Evolutionary conservation across 1,284 basidiomycete species (phyloP).

Genomic region (Rhodotorula sp.): DNA sequence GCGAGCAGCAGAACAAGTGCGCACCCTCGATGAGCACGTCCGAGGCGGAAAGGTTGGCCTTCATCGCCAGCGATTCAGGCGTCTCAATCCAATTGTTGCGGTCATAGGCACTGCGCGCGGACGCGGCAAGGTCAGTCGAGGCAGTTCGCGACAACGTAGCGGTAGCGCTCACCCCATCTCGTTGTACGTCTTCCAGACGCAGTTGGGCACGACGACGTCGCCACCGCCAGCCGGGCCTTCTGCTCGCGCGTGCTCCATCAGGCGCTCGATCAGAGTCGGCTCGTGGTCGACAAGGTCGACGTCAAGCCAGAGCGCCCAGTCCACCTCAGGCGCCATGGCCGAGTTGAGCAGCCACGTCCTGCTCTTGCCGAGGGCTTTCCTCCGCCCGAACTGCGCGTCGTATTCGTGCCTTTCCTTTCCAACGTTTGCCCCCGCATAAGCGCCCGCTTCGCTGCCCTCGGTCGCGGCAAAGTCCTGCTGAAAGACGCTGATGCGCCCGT

Average conservation of each 20-base stretch:
- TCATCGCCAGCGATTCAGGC: conserved; percentile 16
- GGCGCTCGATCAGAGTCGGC: conserved; percentile 13
- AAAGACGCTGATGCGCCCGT: conserved; percentile 21
- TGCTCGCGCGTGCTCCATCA: conserved; percentile 7
- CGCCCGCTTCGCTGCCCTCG: background rate
- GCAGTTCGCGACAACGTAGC: no score
- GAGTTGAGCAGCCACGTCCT: conserved; percentile 29
- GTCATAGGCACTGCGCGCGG: conserved; percentile 24
- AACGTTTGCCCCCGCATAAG: conserved; percentile 10
- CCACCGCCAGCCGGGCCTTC: background rate
- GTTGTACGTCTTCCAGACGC: conserved; percentile 40
- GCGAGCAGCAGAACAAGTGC: background rate
- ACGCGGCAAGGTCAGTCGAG: background rate
- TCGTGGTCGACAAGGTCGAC: conserved; percentile 36
- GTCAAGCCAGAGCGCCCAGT: conserved; percentile 36
- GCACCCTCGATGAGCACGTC: conserved; percentile 33
- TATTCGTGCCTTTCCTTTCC: conserved; percentile 20
- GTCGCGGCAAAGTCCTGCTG: conserved; percentile 21
- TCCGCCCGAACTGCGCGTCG: conserved; percentile 16
- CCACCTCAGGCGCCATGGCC: conserved; percentile 25
- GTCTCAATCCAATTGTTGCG: conserved; percentile 40
- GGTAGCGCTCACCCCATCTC: conserved; percentile 28
- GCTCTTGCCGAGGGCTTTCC: conserved; percentile 23
- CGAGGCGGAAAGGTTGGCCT: background rate
- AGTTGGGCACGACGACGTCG: conserved; percentile 38